phyloP scores from a whole-genome alignment of 768 basidiomycete species.

The Kwoniella pini region DNA sequence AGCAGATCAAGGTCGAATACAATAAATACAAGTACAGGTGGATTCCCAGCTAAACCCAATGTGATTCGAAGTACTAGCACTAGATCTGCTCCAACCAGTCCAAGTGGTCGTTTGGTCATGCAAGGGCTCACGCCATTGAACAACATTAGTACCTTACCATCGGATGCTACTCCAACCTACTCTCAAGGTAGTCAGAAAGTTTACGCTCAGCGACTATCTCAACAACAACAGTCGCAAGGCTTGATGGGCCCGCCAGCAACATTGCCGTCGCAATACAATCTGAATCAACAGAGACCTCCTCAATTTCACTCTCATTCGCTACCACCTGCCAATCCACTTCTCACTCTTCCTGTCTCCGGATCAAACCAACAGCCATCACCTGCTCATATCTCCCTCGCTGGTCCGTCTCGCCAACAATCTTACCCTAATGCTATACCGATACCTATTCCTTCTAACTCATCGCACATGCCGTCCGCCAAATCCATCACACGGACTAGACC shows the following conservation, averaged over 20 bases:
- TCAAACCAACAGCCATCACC: no score
- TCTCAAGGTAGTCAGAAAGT: not conserved
- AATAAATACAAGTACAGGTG: not conserved
- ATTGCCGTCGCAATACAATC: not conserved
- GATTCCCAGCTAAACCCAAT: not conserved
- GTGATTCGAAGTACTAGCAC: not conserved
- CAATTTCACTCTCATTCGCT: slow-evolving; percentile 4
- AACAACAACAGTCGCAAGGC: not conserved
- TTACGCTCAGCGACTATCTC: not conserved
- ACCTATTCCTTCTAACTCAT: not conserved
- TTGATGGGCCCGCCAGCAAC: not conserved
- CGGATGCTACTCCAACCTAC: no score
- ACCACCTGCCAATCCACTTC: not conserved
- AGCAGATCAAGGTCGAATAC: not conserved
- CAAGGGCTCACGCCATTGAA: slow-evolving; percentile 6
- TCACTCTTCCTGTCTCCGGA: no score
- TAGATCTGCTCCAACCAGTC: slow-evolving; percentile 17
- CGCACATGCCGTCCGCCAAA: slow-evolving; percentile 2
- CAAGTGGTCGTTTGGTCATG: slow-evolving; percentile 3
- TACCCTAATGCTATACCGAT: not conserved
- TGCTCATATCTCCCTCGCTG: not conserved
- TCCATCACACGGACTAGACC: not conserved
- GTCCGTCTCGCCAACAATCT: not conserved
- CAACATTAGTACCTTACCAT: slow-evolving; percentile 1
- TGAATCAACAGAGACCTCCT: not conserved